These are phyloP conservation scores for Verticillium isaacii DNA, from an alignment of 2,329 filamentous ascomycete species.

Conservation along the genomic window DNA sequence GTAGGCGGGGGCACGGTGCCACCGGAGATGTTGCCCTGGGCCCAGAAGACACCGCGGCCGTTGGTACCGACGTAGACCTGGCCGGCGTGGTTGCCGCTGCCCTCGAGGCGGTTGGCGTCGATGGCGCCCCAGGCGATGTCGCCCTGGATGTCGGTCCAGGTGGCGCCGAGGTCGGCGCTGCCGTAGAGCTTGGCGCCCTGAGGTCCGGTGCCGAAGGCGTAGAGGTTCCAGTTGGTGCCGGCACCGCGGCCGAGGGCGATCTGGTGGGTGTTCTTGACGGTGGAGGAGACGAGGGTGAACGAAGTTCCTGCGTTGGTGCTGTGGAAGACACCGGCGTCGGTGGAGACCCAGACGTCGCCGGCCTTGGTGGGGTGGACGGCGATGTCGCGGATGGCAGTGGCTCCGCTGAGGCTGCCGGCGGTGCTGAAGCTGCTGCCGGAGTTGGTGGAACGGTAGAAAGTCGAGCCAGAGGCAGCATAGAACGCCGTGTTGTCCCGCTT, in stretches of 20 bases:
- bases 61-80: constrained; percentile 47
- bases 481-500: constrained; percentile 48
- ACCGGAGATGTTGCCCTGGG: background rate
- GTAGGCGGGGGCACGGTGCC: background rate
- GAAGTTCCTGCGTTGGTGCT: constrained; percentile 45
- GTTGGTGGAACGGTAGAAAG: constrained; percentile 49
- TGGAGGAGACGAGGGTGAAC: constrained; percentile 34
- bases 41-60: constrained; percentile 38
- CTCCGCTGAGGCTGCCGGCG: constrained; percentile 29
- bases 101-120: constrained; percentile 31
- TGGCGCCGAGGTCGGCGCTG: constrained; percentile 34
- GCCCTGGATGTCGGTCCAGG: constrained; percentile 44
- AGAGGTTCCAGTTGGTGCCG: constrained; percentile 36
- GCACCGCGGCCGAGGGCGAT: constrained; percentile 38
- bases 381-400: constrained; percentile 46
- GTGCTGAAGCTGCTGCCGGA: constrained; percentile 39
- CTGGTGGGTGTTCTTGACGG: constrained; percentile 33
- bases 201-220: constrained; percentile 39
- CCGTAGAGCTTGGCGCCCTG: constrained; percentile 39
- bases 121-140: constrained; percentile 39
- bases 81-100: constrained; percentile 38
- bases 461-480: constrained; percentile 40
- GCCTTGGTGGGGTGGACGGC: constrained; percentile 50
- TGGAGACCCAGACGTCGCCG: constrained; percentile 57
- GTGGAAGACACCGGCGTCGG: constrained; percentile 48